Conservation (phyloP, 768 basidiomycete species). For the Pulveroboletus sp. region DNA sequence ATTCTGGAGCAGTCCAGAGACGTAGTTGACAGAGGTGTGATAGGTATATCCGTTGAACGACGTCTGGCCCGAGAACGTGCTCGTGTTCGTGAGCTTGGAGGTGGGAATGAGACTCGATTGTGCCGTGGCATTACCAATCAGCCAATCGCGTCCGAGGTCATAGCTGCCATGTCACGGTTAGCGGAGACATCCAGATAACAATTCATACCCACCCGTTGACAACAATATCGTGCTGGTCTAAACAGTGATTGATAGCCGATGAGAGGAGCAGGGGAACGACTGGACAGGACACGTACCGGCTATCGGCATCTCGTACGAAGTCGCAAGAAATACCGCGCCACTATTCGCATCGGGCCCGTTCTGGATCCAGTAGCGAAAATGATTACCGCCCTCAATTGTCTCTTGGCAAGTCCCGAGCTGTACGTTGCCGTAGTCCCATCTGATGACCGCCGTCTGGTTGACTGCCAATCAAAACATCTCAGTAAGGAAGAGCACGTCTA, state of each 20-base stretch:
- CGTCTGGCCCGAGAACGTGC: slow-evolving; percentile 60
- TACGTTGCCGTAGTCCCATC: slow-evolving; percentile 80
- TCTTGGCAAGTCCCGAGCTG: slow-evolving; percentile 83
- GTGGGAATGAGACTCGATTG: slow-evolving; percentile 30
- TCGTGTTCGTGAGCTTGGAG: slow-evolving; percentile 36
- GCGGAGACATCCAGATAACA: background rate
- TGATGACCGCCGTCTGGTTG: slow-evolving; percentile 79
- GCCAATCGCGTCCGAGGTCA: slow-evolving; percentile 78
- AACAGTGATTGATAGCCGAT: background rate
- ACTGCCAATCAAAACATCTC: slow-evolving; percentile 35
- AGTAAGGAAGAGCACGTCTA: background rate
- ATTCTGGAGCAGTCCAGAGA: slow-evolving; percentile 66
- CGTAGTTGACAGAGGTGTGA: slow-evolving; percentile 60
- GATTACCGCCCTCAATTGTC: slow-evolving; percentile 80
- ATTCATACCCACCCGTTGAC: slow-evolving; percentile 50
- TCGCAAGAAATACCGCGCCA: slow-evolving; percentile 70
- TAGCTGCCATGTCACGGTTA: slow-evolving; percentile 38
- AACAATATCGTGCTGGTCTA: slow-evolving; percentile 67
- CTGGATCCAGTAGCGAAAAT: slow-evolving; percentile 87
- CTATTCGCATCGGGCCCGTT: slow-evolving; percentile 60
- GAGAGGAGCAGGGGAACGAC: slow-evolving; percentile 3
- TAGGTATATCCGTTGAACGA: slow-evolving; percentile 69
- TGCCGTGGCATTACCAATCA: slow-evolving; percentile 79
- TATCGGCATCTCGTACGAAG: slow-evolving; percentile 68
- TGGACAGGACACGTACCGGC: slow-evolving; percentile 38